phyloP scores from a whole-genome alignment of 2,329 filamentous ascomycete genomes.

The Colletotrichum phormii region DNA sequence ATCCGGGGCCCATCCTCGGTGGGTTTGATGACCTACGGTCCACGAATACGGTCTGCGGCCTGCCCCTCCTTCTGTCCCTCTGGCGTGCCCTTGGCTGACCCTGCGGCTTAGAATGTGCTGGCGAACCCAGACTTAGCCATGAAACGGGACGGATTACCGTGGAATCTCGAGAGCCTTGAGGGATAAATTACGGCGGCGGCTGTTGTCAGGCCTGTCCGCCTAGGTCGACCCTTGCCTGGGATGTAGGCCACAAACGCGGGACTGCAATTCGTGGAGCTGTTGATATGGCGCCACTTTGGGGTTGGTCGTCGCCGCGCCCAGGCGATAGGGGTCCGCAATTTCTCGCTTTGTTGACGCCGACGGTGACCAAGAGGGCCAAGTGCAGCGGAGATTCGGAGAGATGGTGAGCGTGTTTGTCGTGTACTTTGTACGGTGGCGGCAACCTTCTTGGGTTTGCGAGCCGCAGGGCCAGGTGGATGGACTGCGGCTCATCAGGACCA shows the following conservation, averaged over 20 bases:
- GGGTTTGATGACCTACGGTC: slow-evolving; percentile 5
- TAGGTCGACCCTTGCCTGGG: not conserved
- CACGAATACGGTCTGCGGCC: not conserved
- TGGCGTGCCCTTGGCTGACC: slow-evolving; percentile 15
- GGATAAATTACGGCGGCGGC: slow-evolving; percentile 33
- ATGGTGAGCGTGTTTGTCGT: slow-evolving; percentile 1
- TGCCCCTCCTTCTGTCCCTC: not conserved
- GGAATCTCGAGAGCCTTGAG: not conserved
- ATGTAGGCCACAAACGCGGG: slow-evolving; percentile 11
- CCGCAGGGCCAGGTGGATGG: not conserved
- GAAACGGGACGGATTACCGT: slow-evolving; percentile 34
- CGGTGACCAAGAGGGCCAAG: slow-evolving; percentile 24
- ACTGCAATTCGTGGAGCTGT: slow-evolving; percentile 21
- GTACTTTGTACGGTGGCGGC: not conserved
- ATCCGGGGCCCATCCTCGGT: slow-evolving; percentile 22
- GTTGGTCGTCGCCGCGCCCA: slow-evolving; percentile 15
- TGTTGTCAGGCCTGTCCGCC: slow-evolving; percentile 22
- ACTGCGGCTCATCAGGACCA: slow-evolving; percentile 2
- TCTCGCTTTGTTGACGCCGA: slow-evolving; percentile 32
- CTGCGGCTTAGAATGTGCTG: not conserved
- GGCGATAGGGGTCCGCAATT: slow-evolving; percentile 2
- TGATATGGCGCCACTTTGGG: slow-evolving; percentile 25
- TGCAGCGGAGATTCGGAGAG: slow-evolving; percentile 30
- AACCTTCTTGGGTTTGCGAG: not conserved
- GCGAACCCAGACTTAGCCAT: slow-evolving; percentile 24